Conservation (phyloP, 805 yeast species). For the Schwanniomyces pseudopolymorphus region DNA sequence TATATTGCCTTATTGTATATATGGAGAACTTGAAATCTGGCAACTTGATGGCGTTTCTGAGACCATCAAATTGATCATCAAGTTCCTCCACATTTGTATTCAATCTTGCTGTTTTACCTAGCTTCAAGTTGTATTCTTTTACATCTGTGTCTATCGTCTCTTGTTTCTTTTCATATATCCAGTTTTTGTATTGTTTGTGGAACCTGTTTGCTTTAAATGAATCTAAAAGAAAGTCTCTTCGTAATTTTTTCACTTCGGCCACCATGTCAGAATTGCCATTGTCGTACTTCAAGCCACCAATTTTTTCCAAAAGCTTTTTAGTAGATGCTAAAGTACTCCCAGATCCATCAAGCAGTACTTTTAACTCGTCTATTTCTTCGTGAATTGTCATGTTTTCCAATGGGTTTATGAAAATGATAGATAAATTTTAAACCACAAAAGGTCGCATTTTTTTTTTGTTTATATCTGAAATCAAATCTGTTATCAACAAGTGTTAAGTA, state of each 20-base stretch:
- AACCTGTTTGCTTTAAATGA: slow-evolving; percentile 33
- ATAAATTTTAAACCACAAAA: not conserved
- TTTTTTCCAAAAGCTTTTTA: slow-evolving; percentile 7
- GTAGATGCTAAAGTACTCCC: slow-evolving; percentile 13
- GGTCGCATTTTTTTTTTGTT: slow-evolving; percentile 1
- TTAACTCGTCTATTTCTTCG: not conserved
- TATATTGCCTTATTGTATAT: slow-evolving; percentile 24
- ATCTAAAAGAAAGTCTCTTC: slow-evolving; percentile 27
- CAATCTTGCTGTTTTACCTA: slow-evolving; percentile 28
- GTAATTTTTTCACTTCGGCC: slow-evolving; percentile 7
- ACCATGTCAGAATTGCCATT: slow-evolving; percentile 2
- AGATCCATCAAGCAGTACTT: slow-evolving; percentile 5
- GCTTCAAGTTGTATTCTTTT: slow-evolving; percentile 27
- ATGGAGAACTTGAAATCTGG: slow-evolving; percentile 29
- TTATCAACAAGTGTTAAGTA: not conserved
- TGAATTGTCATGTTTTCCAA: slow-evolving; percentile 1
- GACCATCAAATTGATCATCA: slow-evolving; percentile 21
- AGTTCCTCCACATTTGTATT: slow-evolving; percentile 22
- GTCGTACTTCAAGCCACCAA: slow-evolving; percentile 4
- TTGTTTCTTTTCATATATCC: slow-evolving; percentile 20
- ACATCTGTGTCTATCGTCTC: slow-evolving; percentile 23
- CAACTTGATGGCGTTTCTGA: slow-evolving; percentile 19
- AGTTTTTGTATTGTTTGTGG: slow-evolving; percentile 28
- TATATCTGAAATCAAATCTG: not conserved
- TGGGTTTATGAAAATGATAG: not conserved